Percentiles rank a stretch among this genome's conserved stretches.
These are phyloP conservation scores for Pseudocercospora fuligena DNA, from an alignment of 2,329 filamentous ascomycete genomes.

Conservation along the genomic window DNA sequence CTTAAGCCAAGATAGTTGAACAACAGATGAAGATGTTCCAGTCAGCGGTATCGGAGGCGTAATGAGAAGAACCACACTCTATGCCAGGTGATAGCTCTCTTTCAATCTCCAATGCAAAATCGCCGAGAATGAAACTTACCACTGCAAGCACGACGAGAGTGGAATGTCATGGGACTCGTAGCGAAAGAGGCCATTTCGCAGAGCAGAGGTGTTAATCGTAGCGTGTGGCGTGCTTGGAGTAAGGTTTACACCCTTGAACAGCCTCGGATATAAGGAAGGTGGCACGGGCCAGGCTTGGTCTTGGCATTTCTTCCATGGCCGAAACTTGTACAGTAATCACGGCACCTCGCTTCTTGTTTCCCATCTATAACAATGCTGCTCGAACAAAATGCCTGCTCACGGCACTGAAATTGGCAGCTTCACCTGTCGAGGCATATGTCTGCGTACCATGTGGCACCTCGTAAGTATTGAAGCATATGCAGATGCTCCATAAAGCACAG, in stretches of 20 bases:
- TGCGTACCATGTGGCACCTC: background rate
- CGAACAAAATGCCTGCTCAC: background rate
- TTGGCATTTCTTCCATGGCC: background rate
- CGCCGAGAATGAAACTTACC: background rate
- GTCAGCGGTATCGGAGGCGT: background rate
- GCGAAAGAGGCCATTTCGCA: background rate
- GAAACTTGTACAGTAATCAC: background rate
- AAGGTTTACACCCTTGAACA: background rate
- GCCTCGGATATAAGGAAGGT: background rate
- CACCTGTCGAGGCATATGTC: background rate
- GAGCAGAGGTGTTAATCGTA: background rate
- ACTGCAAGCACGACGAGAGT: background rate
- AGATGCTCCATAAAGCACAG: too few relatives aligned
- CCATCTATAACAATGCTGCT: background rate
- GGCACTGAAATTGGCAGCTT: background rate
- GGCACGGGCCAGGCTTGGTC: background rate
- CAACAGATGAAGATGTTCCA: background rate
- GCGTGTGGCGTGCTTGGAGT: background rate
- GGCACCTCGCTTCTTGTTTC: background rate
- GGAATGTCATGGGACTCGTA: background rate
- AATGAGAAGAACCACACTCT: background rate
- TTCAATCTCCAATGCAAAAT: background rate
- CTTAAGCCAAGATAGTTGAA: slow-evolving; percentile 2
- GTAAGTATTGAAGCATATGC: background rate
- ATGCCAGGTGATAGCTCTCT: background rate